phyloP scores from a whole-genome alignment of 495 filamentous ascomycete species.

The Penicillium crystallinum region DNA sequence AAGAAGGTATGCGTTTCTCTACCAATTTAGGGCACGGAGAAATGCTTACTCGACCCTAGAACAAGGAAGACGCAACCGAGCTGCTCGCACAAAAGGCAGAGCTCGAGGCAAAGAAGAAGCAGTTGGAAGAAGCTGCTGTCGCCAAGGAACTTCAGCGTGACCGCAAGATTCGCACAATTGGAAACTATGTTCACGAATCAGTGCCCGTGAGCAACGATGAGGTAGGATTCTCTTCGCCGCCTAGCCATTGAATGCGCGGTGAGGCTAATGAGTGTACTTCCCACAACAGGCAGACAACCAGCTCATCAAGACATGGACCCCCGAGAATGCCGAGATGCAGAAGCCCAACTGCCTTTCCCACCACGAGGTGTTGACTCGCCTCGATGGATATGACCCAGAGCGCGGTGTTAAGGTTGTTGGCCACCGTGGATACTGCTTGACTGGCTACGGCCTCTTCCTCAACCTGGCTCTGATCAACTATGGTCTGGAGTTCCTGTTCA shows the following conservation, averaged over 20 bases:
- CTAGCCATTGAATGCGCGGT: neutral
- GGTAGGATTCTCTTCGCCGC: constrained; percentile 31
- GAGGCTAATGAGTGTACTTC: neutral
- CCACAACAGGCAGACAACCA: constrained; percentile 67
- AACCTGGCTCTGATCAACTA: constrained; percentile 92
- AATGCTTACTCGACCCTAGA: constrained; percentile 39
- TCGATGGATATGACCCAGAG: constrained; percentile 92
- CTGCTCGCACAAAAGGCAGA: constrained; percentile 68
- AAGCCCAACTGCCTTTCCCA: constrained; percentile 77
- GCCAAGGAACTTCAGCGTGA: constrained; percentile 70
- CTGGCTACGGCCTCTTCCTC: constrained; percentile 85
- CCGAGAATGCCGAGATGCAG: constrained; percentile 62
- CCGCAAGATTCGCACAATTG: constrained; percentile 75
- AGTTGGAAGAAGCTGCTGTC: constrained; percentile 62
- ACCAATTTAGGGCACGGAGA: neutral
- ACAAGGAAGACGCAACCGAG: constrained; percentile 76
- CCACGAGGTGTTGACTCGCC: constrained; percentile 82
- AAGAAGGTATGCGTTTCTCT: constrained; percentile 75
- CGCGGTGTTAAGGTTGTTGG: constrained; percentile 92
- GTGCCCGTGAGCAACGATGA: constrained; percentile 91
- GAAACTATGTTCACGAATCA: constrained; percentile 88
- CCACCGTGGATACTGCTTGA: constrained; percentile 91
- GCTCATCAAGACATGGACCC: constrained; percentile 71
- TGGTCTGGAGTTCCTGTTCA: constrained; percentile 78
- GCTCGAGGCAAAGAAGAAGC: constrained; percentile 75